phyloP scores from a whole-genome alignment of 257 asterid species.

The Solanum virginianum region DNA sequence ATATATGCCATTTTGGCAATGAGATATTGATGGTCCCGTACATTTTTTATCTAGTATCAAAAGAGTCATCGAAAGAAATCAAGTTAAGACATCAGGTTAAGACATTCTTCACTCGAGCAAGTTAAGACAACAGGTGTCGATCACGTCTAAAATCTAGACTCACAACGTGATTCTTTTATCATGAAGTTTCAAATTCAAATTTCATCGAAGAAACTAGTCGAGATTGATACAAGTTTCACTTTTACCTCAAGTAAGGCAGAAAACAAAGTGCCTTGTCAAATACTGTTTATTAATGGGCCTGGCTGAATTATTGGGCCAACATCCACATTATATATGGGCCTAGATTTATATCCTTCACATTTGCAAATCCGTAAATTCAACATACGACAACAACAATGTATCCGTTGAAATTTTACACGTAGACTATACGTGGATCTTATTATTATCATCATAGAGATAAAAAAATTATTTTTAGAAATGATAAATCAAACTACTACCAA shows the following conservation, averaged over 20 bases:
- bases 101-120: no score
- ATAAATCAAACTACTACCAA: background rate
- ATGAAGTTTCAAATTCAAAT: background rate
- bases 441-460: background rate
- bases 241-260: background rate
- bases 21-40: background rate
- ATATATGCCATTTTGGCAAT: background rate
- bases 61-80: no score
- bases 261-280: background rate
- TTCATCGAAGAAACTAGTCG: background rate
- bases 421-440: no score
- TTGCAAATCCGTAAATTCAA: background rate
- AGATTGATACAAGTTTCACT: background rate
- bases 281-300: background rate
- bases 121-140: background rate
- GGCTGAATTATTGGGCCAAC: background rate
- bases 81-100: no score
- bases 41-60: no score
- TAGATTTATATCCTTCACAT: background rate
- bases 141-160: background rate
- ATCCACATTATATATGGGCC: background rate
- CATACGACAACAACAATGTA: background rate
- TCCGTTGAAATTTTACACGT: background rate
- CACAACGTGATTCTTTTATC: accelerated
- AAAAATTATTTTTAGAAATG: accelerated